These are phyloP conservation scores for Syzygium jambos DNA, from an alignment of 345 rosid species.

Conservation along the genomic window DNA sequence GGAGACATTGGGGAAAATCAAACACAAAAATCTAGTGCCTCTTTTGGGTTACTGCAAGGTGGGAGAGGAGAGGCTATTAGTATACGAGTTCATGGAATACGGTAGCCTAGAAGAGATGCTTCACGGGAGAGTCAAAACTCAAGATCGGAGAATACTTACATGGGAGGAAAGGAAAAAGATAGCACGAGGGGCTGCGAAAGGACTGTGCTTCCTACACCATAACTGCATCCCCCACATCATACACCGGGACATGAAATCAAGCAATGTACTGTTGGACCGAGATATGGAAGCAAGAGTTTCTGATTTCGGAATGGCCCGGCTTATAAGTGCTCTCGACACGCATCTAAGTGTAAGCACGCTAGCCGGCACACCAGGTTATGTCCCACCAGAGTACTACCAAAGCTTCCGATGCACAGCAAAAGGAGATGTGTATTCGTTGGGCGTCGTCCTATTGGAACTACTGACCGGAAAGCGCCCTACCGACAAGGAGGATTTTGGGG, in stretches of 20 bases:
- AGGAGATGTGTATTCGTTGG: slow-evolving; percentile 3
- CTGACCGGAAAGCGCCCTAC: slow-evolving; percentile 5
- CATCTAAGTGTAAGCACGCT: slow-evolving; percentile 5
- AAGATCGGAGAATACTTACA: neutral
- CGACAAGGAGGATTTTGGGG: slow-evolving; percentile 7
- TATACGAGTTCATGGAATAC: slow-evolving; percentile 2
- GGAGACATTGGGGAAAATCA: slow-evolving; percentile 4
- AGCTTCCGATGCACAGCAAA: slow-evolving; percentile 2
- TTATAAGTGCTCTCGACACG: slow-evolving; percentile 3
- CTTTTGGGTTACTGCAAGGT: slow-evolving; percentile 1
- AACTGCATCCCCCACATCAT: slow-evolving; percentile 7
- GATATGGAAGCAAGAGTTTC: slow-evolving; percentile 1
- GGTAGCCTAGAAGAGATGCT: slow-evolving; percentile 6
- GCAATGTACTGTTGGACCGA: neutral
- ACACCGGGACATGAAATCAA: slow-evolving; percentile 8
- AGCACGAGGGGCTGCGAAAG: slow-evolving; percentile 5
- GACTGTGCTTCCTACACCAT: slow-evolving; percentile 5
- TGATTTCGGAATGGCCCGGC: slow-evolving; percentile 7
- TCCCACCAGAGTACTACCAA: slow-evolving; percentile 7
- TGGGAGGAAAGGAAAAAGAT: slow-evolving; percentile 6
- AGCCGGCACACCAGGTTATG: slow-evolving; percentile 4
- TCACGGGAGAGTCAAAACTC: slow-evolving; percentile 1
- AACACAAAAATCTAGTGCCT: slow-evolving; percentile 2
- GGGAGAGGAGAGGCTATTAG: slow-evolving; percentile 5
- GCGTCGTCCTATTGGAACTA: slow-evolving; percentile 4